Evolutionary conservation across 306 rosid species (phyloP), one percentile per base, ranked within the genome.

Genomic region (Dicorynia guianensis): DNA sequence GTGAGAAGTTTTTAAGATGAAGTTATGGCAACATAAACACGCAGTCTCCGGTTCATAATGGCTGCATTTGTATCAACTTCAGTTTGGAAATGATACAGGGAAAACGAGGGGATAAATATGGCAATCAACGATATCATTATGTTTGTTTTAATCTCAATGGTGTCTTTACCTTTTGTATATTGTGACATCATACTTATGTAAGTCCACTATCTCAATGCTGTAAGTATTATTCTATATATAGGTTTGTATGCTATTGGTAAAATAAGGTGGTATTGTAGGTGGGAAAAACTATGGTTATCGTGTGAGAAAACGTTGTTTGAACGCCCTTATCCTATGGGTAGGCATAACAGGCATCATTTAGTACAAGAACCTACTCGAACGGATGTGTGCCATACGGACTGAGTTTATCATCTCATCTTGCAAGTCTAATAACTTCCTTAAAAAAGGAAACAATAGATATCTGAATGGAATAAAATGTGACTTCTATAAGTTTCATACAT

Each of bases 351-450:
- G 76, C 56, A 68, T 19, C 17, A 19, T 17, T 68, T 69, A 11
- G 1, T 58, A 49, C 57, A 77, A 49, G 42, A 72, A 65, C 54
- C 55, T 20, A 44, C 55, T 48, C 58, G 56, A 46, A 57, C 71
- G 53, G 33, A 19, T 69, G 49, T 36, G 5, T 68, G 71, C 66
- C 13, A 38, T 65, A 49, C 30, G 48, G 69, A 52, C 49, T 68
- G 55, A 69, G 75, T 54, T 44, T 40, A 75, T 18, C 76, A 57
- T 67, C 81, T 13, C 77, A 40, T 74, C 67, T 62, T 74, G 79
- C 58, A 74, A 50, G 67, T 54, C 46, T 40, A 46, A 46, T 46
- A 33, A 49, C 30, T 43, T 49, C 43, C 61, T 54, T 48, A 64
- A 52, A 62, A 54, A 4, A 36, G 7, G 40, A 54, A 25, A 25